These are phyloP conservation scores for Ploettnerulaceae sp. DNA, from an alignment of 2,329 filamentous ascomycete species.

Conservation along the genomic window DNA sequence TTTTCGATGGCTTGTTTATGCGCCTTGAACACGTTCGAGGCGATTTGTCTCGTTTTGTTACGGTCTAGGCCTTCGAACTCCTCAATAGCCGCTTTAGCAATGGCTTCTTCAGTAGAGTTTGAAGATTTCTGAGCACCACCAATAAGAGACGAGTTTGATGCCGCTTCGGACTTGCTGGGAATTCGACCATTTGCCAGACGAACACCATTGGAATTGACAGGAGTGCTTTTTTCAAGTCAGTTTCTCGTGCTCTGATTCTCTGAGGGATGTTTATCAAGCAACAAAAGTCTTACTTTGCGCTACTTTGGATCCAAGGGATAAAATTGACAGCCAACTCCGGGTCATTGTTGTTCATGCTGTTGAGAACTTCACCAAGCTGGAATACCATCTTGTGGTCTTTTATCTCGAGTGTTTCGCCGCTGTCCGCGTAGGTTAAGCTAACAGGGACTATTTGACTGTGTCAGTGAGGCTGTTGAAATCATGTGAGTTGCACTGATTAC, in stretches of 20 bases:
- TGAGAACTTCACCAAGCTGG: constrained; percentile 55
- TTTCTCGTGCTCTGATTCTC: neutral
- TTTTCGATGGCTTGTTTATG: constrained; percentile 53
- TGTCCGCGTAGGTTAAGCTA: constrained; percentile 31
- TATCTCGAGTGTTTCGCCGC: constrained; percentile 41
- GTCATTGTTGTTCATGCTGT: constrained; percentile 47
- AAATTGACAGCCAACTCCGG: constrained; percentile 21
- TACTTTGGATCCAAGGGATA: constrained; percentile 56
- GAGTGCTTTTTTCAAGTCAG: constrained; percentile 1
- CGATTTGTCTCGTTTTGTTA: constrained; percentile 49
- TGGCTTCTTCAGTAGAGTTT: constrained; percentile 18
- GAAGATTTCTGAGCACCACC: constrained; percentile 14
- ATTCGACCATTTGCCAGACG: constrained; percentile 20
- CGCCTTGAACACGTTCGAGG: constrained; percentile 23
- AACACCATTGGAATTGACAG: constrained; percentile 12
- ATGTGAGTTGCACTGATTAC: neutral
- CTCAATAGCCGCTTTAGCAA: constrained; percentile 11
- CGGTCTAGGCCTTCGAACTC: constrained; percentile 12
- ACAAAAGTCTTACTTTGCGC: too few relatives aligned
- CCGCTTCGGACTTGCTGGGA: constrained; percentile 18
- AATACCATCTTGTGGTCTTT: constrained; percentile 61
- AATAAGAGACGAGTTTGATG: constrained; percentile 18
- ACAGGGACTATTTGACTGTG: constrained; percentile 43
- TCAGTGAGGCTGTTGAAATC: neutral
- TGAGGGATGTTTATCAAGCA: too few relatives aligned